These are phyloP conservation scores for Flaveria floridana DNA, from an alignment of 140 eudicot species.

Conservation along the genomic window DNA sequence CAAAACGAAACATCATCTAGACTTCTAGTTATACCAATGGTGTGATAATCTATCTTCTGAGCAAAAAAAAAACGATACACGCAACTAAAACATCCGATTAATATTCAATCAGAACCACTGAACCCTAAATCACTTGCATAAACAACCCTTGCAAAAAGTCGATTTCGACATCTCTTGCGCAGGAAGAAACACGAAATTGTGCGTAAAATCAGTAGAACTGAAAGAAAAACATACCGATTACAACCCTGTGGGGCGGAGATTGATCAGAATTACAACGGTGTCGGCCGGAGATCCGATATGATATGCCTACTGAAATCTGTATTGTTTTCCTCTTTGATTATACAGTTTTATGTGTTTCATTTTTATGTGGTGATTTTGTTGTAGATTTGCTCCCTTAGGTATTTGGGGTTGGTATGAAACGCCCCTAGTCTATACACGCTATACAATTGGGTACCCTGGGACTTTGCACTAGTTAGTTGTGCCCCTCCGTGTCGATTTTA, in stretches of 20 bases:
- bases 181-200: slow-evolving; percentile 30
- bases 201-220: slow-evolving; percentile 12
- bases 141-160: slow-evolving; percentile 16
- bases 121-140: slow-evolving; percentile 9
- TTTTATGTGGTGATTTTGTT: slow-evolving; percentile 5
- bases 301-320: slow-evolving; percentile 21
- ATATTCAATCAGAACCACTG: background rate
- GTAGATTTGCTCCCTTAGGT: slow-evolving; percentile 7
- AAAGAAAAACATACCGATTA: slow-evolving; percentile 26
- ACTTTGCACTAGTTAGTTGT: background rate
- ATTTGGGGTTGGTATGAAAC: background rate
- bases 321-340: background rate
- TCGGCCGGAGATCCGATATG: slow-evolving; percentile 25
- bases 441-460: background rate
- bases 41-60: background rate
- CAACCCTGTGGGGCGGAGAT: background rate
- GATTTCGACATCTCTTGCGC: slow-evolving; percentile 32
- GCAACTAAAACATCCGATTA: background rate
- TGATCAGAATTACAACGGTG: slow-evolving; percentile 14
- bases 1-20: too few species aligned
- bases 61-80: slow-evolving; percentile 6
- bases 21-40: too few species aligned
- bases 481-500: background rate
- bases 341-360: background rate
- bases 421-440: background rate